Evolutionary conservation across 306 rosid species (phyloP), one percentile per base, ranked within the genome.

Genomic region (Prosopis cineraria): DNA sequence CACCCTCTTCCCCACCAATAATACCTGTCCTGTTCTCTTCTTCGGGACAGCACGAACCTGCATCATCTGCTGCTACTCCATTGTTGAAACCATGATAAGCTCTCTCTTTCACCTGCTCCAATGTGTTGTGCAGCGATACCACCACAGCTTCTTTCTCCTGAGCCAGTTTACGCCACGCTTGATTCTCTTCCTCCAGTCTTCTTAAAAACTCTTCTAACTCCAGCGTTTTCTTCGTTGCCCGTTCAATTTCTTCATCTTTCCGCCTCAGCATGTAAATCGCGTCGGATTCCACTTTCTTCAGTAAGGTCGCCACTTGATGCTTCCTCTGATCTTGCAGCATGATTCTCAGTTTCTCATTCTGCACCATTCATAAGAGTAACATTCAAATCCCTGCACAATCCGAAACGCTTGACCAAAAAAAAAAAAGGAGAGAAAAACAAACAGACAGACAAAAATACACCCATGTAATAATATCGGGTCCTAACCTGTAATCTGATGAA

Each of bases 301-400:
- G 0, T 33, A 93, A 27, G 34, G 79, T 4, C 30, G 58, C 33
- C 4, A 86, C 27, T 10, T 88, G 91, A 33, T 86, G 91, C 60
- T 80, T 90, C 14, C 76, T 84, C 67, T 93, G 90, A 53, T 88
- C 87, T 78, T 77, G 85, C 14, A 93, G 19, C 55, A 78, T 29
- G 43, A 76, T 14, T 66, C 90, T 89, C 77, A 91, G 25, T 31
- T 86, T 77, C 68, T 90, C 91, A 60, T 88, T 89, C 99, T 95
- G 37, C 1, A 25, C n/a, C 65, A 27, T 30, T 24, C 63, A 55
- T 7, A 55, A 25, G 11, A 24, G 16, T 11, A 25, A 25, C 64
- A 60, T 60, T 31, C 24, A 59, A 31, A 58, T 27, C 17, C 17
- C n/a, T 1, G 1, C 9, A 13, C 36, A 27, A 13, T 14, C 36